Conservation (phyloP, 2,329 filamentous ascomycete species). For the Colletotrichum caudatum region DNA sequence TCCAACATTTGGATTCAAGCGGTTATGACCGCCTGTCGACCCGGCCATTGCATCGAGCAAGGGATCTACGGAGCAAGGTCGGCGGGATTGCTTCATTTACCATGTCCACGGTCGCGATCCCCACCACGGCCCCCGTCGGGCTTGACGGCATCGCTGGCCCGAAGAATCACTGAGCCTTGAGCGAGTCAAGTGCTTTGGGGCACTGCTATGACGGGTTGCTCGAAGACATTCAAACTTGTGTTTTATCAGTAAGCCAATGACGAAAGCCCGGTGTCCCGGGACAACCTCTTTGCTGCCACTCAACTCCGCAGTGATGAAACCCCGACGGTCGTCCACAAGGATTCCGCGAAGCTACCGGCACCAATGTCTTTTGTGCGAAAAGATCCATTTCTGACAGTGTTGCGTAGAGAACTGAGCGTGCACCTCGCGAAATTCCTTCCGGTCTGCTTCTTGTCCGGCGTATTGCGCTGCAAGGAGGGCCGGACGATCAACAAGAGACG, state of each 20-base stretch:
- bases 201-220: neutral
- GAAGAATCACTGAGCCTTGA: neutral
- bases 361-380: too few relatives aligned
- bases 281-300: neutral
- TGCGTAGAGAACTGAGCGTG: neutral
- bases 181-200: neutral
- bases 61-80: neutral
- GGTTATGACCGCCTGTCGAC: too few relatives aligned
- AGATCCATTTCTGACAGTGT: neutral
- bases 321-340: neutral
- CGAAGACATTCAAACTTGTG: neutral
- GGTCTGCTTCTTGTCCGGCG: neutral
- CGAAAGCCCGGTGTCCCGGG: neutral
- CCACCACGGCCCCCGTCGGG: slow-evolving; percentile 9
- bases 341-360: neutral
- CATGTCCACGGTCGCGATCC: neutral
- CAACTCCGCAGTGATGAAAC: neutral
- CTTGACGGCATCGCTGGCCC: neutral
- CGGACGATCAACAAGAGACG: neutral
- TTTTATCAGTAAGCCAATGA: neutral
- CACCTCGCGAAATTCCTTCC: neutral
- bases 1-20: neutral
- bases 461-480: neutral
- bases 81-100: neutral
- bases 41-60: neutral